phyloP scores from a whole-genome alignment of 306 rosid species.

The Cicer yamashitae region DNA sequence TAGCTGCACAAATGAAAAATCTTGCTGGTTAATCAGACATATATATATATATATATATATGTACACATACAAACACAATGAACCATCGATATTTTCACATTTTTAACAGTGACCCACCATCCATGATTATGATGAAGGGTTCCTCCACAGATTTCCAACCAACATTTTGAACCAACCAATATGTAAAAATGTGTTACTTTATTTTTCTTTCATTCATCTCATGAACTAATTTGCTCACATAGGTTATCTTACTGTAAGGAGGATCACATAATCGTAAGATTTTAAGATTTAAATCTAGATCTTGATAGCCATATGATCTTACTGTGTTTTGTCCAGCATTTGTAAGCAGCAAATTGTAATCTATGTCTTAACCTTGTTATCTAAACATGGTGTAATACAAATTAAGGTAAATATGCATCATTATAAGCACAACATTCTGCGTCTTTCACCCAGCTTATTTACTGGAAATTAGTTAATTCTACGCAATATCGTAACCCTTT shows the following conservation, averaged over 20 bases:
- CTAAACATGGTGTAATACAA: neutral
- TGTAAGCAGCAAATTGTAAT: neutral
- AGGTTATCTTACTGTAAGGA: too few relatives aligned
- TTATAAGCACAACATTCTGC: neutral
- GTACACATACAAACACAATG: neutral
- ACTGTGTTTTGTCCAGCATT: neutral
- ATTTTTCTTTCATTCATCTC: neutral
- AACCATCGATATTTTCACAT: neutral
- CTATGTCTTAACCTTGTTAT: neutral
- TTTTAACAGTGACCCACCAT: constrained; percentile 1
- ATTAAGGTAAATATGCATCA: neutral
- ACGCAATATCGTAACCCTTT: neutral
- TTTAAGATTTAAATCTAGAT: too few relatives aligned
- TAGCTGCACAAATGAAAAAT: constrained; percentile 52
- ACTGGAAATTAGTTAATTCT: neutral
- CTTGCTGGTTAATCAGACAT: constrained; percentile 14
- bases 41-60: neutral
- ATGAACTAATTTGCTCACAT: neutral
- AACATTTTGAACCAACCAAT: constrained; percentile 21
- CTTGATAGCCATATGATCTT: neutral
- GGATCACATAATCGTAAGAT: too few relatives aligned
- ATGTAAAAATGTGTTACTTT: neutral
- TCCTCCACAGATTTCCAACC: neutral
- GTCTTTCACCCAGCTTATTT: neutral
- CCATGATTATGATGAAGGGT: neutral